These are phyloP conservation scores for Saksenaea oblongispora DNA, from an alignment of 371 early-diverging fungal genomes.

Conservation along the genomic window DNA sequence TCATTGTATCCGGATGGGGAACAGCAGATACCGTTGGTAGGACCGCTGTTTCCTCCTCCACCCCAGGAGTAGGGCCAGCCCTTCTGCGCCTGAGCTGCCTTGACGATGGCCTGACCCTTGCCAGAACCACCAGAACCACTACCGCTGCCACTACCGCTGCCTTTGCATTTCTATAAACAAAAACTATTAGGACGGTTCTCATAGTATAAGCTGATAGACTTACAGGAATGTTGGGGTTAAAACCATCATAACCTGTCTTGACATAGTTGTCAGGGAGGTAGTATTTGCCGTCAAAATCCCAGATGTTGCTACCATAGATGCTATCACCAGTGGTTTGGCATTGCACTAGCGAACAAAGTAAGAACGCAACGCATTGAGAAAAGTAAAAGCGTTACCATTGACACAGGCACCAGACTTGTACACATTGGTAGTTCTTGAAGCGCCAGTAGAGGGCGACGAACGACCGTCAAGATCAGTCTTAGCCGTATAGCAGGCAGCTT, in stretches of 20 bases:
- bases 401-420: conserved; percentile 8
- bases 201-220: neutral
- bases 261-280: conserved; percentile 5
- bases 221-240: conserved; percentile 6
- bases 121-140: neutral
- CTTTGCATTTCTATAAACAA: neutral
- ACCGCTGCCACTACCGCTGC: conserved; percentile 5
- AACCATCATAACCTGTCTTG: conserved; percentile 2
- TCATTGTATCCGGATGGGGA: conserved; percentile 8
- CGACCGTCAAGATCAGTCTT: conserved; percentile 11
- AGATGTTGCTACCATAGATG: conserved; percentile 8
- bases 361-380: neutral
- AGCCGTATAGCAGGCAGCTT: conserved; percentile 2
- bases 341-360: neutral
- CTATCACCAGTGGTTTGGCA: conserved; percentile 10
- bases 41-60: conserved; percentile 12
- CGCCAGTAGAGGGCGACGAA: neutral
- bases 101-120: conserved; percentile 5
- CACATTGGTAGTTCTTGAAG: conserved; percentile 6
- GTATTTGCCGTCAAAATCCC: conserved; percentile 12
- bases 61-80: conserved; percentile 15
- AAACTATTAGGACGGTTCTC: neutral
- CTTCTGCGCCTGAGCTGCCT: conserved; percentile 8
- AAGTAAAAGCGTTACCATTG: neutral
- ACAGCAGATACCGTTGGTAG: conserved; percentile 12